Evolutionary conservation across 371 early-diverging fungal genomes (phyloP).

Genomic region (Conidiobolus incongruus): DNA sequence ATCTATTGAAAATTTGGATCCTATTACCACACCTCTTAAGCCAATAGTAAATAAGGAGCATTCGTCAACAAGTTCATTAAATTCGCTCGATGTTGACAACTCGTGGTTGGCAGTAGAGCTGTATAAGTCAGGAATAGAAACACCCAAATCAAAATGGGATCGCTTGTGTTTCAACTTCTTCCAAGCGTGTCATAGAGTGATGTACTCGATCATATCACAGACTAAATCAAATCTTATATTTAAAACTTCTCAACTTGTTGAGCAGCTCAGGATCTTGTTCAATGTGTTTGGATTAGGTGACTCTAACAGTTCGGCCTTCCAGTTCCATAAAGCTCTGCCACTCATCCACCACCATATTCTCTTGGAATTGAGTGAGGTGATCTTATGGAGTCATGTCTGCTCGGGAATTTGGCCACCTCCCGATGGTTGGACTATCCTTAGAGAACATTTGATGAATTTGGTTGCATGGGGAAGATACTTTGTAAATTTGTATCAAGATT

Average conservation of each 20-base stretch:
- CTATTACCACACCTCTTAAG: not conserved
- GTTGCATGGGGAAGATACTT: constrained; percentile 49
- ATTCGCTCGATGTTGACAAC: not conserved
- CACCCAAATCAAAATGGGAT: constrained; percentile 23
- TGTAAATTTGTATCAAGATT: constrained; percentile 41
- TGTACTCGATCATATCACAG: constrained; percentile 24
- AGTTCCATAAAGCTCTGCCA: constrained; percentile 31
- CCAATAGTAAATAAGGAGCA: not conserved
- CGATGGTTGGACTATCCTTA: constrained; percentile 35
- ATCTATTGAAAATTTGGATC: no score
- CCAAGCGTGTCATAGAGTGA: constrained; percentile 33
- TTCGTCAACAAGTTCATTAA: not conserved
- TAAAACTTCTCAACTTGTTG: constrained; percentile 28
- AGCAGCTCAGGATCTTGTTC: constrained; percentile 65
- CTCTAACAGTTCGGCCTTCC: constrained; percentile 33
- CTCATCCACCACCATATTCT: constrained; percentile 57
- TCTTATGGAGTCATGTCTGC: constrained; percentile 65
- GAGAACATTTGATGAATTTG: constrained; percentile 30
- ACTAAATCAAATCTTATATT: constrained; percentile 26
- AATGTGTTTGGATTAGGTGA: constrained; percentile 50
- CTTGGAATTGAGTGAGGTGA: constrained; percentile 52
- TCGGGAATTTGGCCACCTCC: constrained; percentile 62
- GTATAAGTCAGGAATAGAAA: not conserved
- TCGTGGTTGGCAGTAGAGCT: not conserved
- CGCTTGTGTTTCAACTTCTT: constrained; percentile 31